Evolutionary conservation across 164 flowering plant species (phyloP), one percentile per base, ranked within the genome.

Genomic region (Vitis cinerea): DNA sequence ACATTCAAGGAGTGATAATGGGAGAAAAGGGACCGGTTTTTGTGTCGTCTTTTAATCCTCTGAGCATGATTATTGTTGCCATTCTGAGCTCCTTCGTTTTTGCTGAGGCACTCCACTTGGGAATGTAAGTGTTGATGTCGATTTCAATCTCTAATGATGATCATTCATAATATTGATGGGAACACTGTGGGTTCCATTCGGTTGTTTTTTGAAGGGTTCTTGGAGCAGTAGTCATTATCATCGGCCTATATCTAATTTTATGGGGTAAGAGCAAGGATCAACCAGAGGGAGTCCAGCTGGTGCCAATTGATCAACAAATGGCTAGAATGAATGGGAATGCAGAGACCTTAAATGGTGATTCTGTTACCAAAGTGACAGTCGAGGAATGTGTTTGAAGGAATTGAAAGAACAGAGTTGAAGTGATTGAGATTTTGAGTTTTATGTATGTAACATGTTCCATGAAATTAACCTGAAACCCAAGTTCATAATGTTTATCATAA

Each of bases 11-110:
- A 50, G 53, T 77, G 55, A 31, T 84, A 29, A 80, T 82, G 76
- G 72, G 69, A 64, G 61, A 67, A 2, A 84, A 59, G 63, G 89
- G 89, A 1, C 87, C 89, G 0, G 89, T 86, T 61, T 86, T 86
- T 59, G 84, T 78, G 17, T 80, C 87, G 0, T 75, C 87, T 0
- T 86, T 86, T 61, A 79, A 54, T 69, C 89, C 89, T 47, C 72
- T 86, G 30, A 61, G 66, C 63, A 80, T 84, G 83, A 71, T 86
- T 10, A 65, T 86, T 7, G 82, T 84, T 14, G 78, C 89, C 1
- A 60, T 82, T 7, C 9, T 80, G 67, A 58, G 83, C 27, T 75
- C 87, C 49, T 31, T 79, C 51, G 11, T 76, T 19, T 67, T 83
- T 15, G 54, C 72, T 2, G 89, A 86, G 76, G 64, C 67, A 8